Evolutionary conservation across 108 stramenopile species (phyloP).

Genomic region (Skeletonema costatum): DNA sequence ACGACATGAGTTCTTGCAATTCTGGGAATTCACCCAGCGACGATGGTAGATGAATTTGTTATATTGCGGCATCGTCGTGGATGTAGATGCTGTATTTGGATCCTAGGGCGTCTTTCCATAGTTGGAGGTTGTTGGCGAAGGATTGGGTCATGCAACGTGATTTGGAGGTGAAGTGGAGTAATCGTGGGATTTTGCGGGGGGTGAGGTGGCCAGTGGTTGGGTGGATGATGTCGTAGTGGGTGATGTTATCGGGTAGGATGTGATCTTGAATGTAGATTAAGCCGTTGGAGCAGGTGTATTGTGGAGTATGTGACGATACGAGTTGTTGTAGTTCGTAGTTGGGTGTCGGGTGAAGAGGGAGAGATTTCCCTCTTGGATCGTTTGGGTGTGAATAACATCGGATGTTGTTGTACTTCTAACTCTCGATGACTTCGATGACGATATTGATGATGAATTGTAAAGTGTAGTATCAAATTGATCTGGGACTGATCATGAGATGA

Average conservation of each 20-base stretch:
- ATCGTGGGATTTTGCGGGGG: constrained; percentile 52
- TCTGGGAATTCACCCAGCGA: constrained; percentile 59
- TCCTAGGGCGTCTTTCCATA: constrained; percentile 47
- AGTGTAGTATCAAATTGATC: not conserved
- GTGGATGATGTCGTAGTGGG: not conserved
- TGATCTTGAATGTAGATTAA: constrained; percentile 23
- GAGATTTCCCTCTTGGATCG: constrained; percentile 13
- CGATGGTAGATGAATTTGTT: constrained; percentile 46
- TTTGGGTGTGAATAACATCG: not conserved
- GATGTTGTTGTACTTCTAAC: not conserved
- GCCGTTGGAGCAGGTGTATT: constrained; percentile 6
- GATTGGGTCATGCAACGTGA: constrained; percentile 47
- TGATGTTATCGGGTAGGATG: constrained; percentile 2
- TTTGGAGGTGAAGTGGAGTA: constrained; percentile 66
- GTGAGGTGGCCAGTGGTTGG: not conserved
- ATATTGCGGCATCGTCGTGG: constrained; percentile 72
- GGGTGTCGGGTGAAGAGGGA: not conserved
- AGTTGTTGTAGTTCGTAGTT: constrained; percentile 14
- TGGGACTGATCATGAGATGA: not conserved
- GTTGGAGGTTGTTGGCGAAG: constrained; percentile 34
- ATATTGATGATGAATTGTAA: not conserved
- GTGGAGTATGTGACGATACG: constrained; percentile 3
- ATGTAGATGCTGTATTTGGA: constrained; percentile 56
- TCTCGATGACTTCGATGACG: too few species aligned
- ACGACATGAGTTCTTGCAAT: constrained; percentile 46